A percentile compares a stretch with the other conserved stretches of the same genome.
phyloP scores from a whole-genome alignment of 176 grass and related monocot genomes.

The Paspalum notatum region DNA sequence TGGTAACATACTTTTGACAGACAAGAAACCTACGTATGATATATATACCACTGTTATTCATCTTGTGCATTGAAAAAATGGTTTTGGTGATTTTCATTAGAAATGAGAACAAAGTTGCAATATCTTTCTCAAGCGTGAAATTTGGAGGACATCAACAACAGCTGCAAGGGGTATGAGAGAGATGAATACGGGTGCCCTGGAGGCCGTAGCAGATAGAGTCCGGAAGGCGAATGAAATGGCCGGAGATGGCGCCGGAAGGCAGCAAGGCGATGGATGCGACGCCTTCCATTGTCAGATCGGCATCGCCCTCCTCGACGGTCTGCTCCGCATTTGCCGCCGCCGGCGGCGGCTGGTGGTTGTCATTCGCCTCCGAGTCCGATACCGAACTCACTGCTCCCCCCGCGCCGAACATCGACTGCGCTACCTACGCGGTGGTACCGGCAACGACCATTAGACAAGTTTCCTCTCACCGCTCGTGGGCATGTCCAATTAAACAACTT shows the following conservation, averaged over 20 bases:
- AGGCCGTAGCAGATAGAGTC: constrained; percentile 90
- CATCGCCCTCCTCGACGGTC: constrained; percentile 40
- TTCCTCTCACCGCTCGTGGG: too few relatives aligned
- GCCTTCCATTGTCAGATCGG: constrained; percentile 73
- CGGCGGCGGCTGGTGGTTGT: neutral
- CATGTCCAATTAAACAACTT: neutral
- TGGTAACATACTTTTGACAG: neutral
- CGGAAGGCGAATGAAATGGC: constrained; percentile 87
- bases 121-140: constrained; percentile 6
- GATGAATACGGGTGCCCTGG: constrained; percentile 70
- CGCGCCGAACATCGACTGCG: neutral
- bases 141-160: neutral
- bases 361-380: constrained; percentile 37
- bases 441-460: neutral
- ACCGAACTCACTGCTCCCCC: constrained; percentile 24
- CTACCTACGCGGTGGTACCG: neutral
- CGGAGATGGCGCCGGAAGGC: constrained; percentile 78
- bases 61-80: neutral
- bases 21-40: constrained; percentile 14
- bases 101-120: constrained; percentile 7
- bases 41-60: neutral
- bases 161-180: neutral
- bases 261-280: constrained; percentile 92
- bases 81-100: neutral
- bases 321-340: neutral